Percentiles rank a stretch among this genome's conserved stretches.
Evolutionary conservation across 2,329 filamentous ascomycete species (phyloP).

Genomic region (Nemania abortiva): DNA sequence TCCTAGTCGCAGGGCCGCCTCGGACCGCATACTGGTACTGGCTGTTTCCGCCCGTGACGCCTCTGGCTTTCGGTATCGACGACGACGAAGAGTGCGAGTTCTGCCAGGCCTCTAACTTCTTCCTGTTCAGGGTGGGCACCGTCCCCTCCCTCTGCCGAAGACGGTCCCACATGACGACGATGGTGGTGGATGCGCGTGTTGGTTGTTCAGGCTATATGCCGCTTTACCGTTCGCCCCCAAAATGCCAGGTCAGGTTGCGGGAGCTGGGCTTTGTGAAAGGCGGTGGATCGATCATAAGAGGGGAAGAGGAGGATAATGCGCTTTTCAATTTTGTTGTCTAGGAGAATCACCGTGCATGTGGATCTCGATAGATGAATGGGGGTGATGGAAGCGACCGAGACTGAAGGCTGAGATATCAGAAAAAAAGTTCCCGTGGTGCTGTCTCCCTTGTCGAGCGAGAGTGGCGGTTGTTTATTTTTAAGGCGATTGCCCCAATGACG

Average conservation of each 20-base stretch:
- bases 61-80: constrained; percentile 39
- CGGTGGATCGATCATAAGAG: constrained; percentile 31
- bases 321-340: background rate
- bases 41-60: constrained; percentile 52
- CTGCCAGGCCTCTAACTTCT: constrained; percentile 52
- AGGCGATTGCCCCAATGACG: constrained; percentile 8
- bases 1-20: constrained; percentile 52
- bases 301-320: background rate
- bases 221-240: constrained; percentile 13
- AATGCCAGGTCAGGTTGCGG: background rate
- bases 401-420: background rate
- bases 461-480: background rate
- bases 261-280: background rate
- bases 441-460: background rate
- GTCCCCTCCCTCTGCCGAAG: constrained; percentile 49
- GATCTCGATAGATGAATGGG: background rate
- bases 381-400: background rate
- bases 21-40: constrained; percentile 53
- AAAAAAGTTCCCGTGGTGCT: background rate
- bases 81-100: constrained; percentile 45
- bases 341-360: background rate
- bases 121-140: constrained; percentile 42
- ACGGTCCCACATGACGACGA: constrained; percentile 54
- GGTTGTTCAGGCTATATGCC: constrained; percentile 5
- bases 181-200: constrained; percentile 22